Evolutionary conservation across 2,329 filamentous ascomycete genomes (phyloP).

Genomic region (Geosmithia morbida): DNA sequence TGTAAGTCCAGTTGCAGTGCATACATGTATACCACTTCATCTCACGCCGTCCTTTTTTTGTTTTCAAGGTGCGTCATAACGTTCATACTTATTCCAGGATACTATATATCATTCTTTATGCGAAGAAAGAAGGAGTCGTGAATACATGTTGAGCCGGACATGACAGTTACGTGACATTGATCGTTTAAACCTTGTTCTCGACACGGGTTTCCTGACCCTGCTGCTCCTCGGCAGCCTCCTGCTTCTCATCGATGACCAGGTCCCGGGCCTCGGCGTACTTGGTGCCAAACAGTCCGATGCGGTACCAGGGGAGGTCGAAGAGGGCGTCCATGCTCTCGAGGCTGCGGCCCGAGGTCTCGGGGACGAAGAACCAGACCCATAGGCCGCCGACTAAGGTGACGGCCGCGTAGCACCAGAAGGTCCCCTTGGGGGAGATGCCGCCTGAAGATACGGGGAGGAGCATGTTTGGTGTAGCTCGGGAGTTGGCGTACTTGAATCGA

Average conservation of each 20-base stretch:
- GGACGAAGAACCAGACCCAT: slow-evolving; percentile 61
- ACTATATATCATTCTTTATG: too few species aligned
- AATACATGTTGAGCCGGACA: too few species aligned
- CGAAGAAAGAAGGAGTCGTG: too few species aligned
- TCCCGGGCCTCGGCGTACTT: slow-evolving; percentile 33
- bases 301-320: slow-evolving; percentile 61
- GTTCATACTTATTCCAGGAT: too few species aligned
- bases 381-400: slow-evolving; percentile 52
- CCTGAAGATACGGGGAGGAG: slow-evolving; percentile 34
- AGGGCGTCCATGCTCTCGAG: slow-evolving; percentile 59
- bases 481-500: slow-evolving; percentile 52
- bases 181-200: slow-evolving; percentile 10
- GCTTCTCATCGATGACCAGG: slow-evolving; percentile 26
- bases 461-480: slow-evolving; percentile 62
- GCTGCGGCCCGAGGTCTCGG: slow-evolving; percentile 53
- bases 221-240: slow-evolving; percentile 17
- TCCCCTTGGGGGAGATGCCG: slow-evolving; percentile 45
- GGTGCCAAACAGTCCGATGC: slow-evolving; percentile 48
- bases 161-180: not conserved
- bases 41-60: too few species aligned
- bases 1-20: too few species aligned
- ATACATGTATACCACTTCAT: too few species aligned
- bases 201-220: slow-evolving; percentile 17
- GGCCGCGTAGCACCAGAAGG: slow-evolving; percentile 62
- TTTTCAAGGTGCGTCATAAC: too few species aligned